These are phyloP conservation scores for Ogataea trehaloabstinens DNA, from an alignment of 805 yeast species.

Conservation along the genomic window DNA sequence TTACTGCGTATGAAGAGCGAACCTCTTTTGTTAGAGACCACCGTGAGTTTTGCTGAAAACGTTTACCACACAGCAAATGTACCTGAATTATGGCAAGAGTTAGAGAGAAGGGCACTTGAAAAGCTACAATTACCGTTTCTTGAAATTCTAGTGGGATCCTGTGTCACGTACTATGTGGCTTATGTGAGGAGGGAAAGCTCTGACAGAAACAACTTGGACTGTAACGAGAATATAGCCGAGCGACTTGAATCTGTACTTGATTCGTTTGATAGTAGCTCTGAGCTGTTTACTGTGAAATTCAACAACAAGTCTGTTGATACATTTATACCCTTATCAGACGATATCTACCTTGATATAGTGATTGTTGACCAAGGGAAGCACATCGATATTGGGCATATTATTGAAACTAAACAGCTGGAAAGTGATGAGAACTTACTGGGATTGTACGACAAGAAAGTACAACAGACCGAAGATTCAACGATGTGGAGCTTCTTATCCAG, in stretches of 20 bases:
- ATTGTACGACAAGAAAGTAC: too few relatives aligned
- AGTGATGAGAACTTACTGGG: neutral
- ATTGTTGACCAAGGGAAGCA: neutral
- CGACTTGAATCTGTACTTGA: neutral
- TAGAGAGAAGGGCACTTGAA: neutral
- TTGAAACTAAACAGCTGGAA: neutral
- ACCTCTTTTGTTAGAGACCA: neutral
- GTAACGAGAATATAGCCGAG: neutral
- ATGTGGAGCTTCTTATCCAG: slow-evolving; percentile 4
- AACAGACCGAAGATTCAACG: neutral
- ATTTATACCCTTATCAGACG: neutral
- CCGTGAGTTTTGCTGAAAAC: slow-evolving; percentile 2
- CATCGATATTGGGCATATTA: neutral
- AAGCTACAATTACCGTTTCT: slow-evolving; percentile 5
- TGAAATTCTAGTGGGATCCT: slow-evolving; percentile 5
- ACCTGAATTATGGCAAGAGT: neutral
- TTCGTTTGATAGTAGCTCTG: neutral
- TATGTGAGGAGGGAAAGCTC: neutral
- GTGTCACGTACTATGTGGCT: slow-evolving; percentile 1
- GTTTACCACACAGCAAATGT: slow-evolving; percentile 1
- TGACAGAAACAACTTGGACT: too few relatives aligned
- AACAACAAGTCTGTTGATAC: neutral
- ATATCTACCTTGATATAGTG: neutral
- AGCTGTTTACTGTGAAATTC: neutral
- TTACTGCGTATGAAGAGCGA: neutral